Percentiles rank a stretch among this genome's conserved stretches.
These are phyloP conservation scores for Betula pendula DNA, from an alignment of 306 rosid species.

Conservation along the genomic window DNA sequence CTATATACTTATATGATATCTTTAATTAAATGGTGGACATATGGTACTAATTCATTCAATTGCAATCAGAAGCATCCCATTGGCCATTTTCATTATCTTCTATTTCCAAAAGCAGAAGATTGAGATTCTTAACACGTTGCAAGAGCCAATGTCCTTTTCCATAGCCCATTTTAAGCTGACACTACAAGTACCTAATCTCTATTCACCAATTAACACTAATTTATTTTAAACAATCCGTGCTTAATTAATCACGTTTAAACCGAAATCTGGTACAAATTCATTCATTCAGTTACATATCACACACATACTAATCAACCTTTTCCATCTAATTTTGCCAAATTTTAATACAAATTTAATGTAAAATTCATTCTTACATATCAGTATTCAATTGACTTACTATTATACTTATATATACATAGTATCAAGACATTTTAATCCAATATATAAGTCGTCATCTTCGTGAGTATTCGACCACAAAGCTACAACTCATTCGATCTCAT, in stretches of 20 bases:
- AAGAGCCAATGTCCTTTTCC: not conserved
- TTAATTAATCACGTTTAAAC: not conserved
- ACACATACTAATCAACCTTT: conserved; percentile 31
- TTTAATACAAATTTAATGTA: too few relatives aligned
- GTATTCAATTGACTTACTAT: too few relatives aligned
- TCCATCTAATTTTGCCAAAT: not conserved
- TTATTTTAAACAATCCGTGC: too few relatives aligned
- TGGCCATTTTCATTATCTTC: conserved; percentile 13
- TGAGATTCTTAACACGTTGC: conserved; percentile 32
- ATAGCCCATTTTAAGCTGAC: not conserved
- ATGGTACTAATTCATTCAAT: conserved; percentile 15
- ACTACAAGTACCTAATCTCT: not conserved
- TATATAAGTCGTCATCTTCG: too few relatives aligned
- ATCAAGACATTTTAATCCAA: too few relatives aligned
- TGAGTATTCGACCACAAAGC: too few relatives aligned
- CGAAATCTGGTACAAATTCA: not conserved
- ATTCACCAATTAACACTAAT: not conserved
- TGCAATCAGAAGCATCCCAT: conserved; percentile 21
- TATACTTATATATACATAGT: too few relatives aligned
- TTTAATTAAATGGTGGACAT: conserved; percentile 4
- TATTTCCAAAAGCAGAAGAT: conserved; percentile 28
- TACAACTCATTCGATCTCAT: too few relatives aligned
- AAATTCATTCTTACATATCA: too few relatives aligned
- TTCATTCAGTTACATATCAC: conserved; percentile 27
- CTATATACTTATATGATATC: not conserved